Evolutionary conservation across 371 early-diverging fungal genomes (phyloP).

Genomic region (Mortierella sp.): DNA sequence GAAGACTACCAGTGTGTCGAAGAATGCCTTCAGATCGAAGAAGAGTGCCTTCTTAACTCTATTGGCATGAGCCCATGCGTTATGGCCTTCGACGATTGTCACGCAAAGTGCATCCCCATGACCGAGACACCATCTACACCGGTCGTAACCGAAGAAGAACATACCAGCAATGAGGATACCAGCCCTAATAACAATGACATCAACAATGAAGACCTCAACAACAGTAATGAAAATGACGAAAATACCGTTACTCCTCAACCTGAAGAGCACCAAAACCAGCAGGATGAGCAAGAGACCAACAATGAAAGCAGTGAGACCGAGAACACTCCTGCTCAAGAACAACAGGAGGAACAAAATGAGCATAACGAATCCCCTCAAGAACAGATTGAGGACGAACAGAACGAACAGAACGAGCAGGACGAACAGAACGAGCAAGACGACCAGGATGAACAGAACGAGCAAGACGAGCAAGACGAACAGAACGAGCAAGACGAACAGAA

Average conservation of each 20-base stretch:
- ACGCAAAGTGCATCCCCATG: slow-evolving; percentile 6
- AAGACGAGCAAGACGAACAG: slow-evolving; percentile 9
- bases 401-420: not conserved
- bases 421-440: slow-evolving; percentile 1
- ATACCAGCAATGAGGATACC: not conserved
- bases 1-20: slow-evolving; percentile 21
- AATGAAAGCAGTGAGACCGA: not conserved
- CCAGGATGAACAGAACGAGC: slow-evolving; percentile 16
- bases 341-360: not conserved
- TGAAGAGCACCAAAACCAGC: not conserved
- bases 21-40: slow-evolving; percentile 13
- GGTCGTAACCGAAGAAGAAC: not conserved
- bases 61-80: slow-evolving; percentile 24
- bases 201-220: not conserved
- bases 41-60: slow-evolving; percentile 22
- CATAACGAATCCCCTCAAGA: not conserved
- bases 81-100: slow-evolving; percentile 18
- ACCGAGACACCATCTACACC: not conserved
- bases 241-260: not conserved
- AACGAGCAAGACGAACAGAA: slow-evolving; percentile 8
- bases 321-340: not conserved
- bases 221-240: not conserved
- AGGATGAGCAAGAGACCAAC: slow-evolving; percentile 3
- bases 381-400: not conserved
- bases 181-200: no score